Evolutionary conservation across 2,329 filamentous ascomycete species (phyloP), one percentile per base, ranked within the genome.

Genomic region (Hysterium pulicare): DNA sequence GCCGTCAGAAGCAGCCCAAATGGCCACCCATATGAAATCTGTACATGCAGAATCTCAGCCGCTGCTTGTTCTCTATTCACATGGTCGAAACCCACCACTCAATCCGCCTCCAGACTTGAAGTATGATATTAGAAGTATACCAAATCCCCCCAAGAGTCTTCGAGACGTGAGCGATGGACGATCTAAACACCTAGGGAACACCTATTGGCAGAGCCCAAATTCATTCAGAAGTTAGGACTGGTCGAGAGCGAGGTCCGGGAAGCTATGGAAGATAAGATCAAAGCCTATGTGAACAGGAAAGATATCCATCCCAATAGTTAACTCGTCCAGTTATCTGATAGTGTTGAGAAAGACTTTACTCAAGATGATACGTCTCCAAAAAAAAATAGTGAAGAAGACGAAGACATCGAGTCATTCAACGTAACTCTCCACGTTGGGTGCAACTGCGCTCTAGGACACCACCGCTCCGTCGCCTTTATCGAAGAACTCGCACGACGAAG

Each of bases 391-490:
- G 31, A 16, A 11, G 31, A 34, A 34, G 20, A 38, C 21, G 35
- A 38, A 38, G 11, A 38, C 4, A 17, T 17, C 13, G 11, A 11
- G 6, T 9, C 13, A 4, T 11, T 16, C 8, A 15, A n/a, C n/a
- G 22, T 51, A 2, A n/a, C n/a, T n/a, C 26, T 52, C 5, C 31
- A 46, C 15, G 51, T 56, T 10, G 48, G 52, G 40, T 52, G 48
- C 42, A 55, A 51, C 36, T 57, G 55, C 40, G 55, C 49, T n/a
- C 46, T 53, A 9, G 55, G 55, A 5, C 51, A 52, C 19, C 55
- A 59, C 39, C 51, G 54, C 20, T 51, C 48, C 9, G 52, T 57
- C 2, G 55, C 54, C n/a, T 59, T 57, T 45, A 54, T 53, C 30
- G 46, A 49, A 30, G 55, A 58, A 26, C 44, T 59, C 15, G 42